Conservation (phyloP, 495 filamentous ascomycete species). For the Entonaema liquescens region DNA sequence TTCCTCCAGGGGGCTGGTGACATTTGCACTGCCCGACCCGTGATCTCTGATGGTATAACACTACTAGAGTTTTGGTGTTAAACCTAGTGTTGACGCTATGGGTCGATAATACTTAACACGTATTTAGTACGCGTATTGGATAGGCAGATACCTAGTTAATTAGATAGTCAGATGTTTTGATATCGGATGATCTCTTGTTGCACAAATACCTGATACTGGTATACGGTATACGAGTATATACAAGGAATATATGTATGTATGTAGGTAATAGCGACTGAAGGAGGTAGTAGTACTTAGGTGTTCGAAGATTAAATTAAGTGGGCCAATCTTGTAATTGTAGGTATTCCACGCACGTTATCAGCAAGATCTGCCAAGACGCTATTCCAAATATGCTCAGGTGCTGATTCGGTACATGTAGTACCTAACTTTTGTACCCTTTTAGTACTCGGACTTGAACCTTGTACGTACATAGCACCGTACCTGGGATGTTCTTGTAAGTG, state of each 20-base stretch:
- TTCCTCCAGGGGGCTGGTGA: conserved; percentile 5
- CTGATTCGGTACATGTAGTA: not conserved
- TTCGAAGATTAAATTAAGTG: not conserved
- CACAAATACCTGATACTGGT: too few species aligned
- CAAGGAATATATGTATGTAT: too few species aligned
- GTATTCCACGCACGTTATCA: conserved; percentile 13
- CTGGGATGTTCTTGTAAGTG: too few species aligned
- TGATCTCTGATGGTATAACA: not conserved
- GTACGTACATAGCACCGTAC: too few species aligned
- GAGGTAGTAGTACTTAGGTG: too few species aligned
- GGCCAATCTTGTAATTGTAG: not conserved
- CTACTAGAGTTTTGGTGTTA: not conserved
- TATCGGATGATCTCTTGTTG: conserved; percentile 1
- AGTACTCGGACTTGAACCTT: not conserved
- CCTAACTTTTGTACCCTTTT: not conserved
- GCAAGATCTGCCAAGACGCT: conserved; percentile 37
- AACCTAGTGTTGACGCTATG: not conserved
- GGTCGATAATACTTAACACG: not conserved
- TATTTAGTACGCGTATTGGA: too few species aligned
- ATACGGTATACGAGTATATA: too few species aligned
- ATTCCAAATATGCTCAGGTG: conserved; percentile 23
- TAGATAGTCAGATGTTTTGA: not conserved
- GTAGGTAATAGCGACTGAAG: too few species aligned
- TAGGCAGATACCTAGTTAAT: not conserved
- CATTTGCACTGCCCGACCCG: conserved; percentile 7